A percentile compares a stretch with the other conserved stretches of the same genome.
phyloP scores from a whole-genome alignment of 2,329 filamentous ascomycete genomes.

The Macrophomina tecta region DNA sequence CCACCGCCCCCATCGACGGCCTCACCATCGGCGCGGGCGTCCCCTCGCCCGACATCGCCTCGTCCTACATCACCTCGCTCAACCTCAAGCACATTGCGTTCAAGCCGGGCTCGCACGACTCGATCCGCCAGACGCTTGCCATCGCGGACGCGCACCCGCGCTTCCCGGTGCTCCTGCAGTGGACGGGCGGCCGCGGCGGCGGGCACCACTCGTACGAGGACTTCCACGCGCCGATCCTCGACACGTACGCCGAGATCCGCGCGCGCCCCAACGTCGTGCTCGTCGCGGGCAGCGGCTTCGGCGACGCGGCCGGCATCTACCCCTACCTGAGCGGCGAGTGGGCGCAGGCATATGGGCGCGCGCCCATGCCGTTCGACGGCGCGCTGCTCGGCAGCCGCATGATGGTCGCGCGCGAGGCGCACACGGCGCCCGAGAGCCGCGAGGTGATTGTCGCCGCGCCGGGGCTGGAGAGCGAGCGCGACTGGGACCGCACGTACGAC shows the following conservation, averaged over 20 bases:
- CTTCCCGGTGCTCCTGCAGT: constrained; percentile 92
- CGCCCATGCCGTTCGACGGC: constrained; percentile 93
- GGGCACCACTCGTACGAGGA: constrained; percentile 96
- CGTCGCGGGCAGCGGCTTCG: constrained; percentile 90
- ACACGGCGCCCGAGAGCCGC: constrained; percentile 86
- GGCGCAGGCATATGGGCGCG: constrained; percentile 86
- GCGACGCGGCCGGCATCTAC: constrained; percentile 87
- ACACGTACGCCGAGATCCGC: constrained; percentile 89
- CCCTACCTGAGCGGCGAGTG: constrained; percentile 89
- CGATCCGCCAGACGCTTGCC: constrained; percentile 88
- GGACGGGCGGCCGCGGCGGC: constrained; percentile 92
- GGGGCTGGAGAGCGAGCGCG: constrained; percentile 73
- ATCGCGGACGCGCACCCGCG: constrained; percentile 92
- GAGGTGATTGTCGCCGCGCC: constrained; percentile 86
- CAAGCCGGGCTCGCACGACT: constrained; percentile 89
- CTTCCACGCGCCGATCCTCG: constrained; percentile 88
- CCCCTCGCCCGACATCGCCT: constrained; percentile 88
- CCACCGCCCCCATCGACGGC: constrained; percentile 77
- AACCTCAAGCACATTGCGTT: constrained; percentile 93
- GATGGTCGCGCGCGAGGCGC: constrained; percentile 93
- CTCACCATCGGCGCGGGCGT: constrained; percentile 93
- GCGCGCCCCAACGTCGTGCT: constrained; percentile 86
- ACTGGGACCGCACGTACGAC: constrained; percentile 95
- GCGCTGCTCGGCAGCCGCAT: constrained; percentile 89
- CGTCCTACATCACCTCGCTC: constrained; percentile 85